Base-by-base conservation (phyloP, 805 yeast species). In the Yarrowia sp. region DNA sequence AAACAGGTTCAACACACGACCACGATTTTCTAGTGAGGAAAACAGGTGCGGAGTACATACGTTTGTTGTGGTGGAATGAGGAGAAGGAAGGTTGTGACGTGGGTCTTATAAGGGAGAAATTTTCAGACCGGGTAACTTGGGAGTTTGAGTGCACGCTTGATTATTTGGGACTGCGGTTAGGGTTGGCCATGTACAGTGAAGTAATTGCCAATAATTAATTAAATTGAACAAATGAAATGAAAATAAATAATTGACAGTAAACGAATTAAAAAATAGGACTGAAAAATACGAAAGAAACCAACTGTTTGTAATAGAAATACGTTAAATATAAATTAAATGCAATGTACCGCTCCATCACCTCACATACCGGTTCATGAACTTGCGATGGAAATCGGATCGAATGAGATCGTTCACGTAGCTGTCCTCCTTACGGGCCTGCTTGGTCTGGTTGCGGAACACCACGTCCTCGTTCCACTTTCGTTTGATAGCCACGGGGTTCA, bases 331-430 rank as follows among this genome's bases (percentile, higher is more conserved):
- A 51, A 51, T 51, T 51, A 51, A 22, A 33, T 32, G 39, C 56
- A 21, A 1, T 4, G 10, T 6, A 2, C 13, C 32, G 13, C 3
- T 25, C 16, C 29, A 22, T 24, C 32, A 73, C 47, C 65, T 64
- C 31, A 74, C 65, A 47, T 73, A 74, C 63, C 70, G 71, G 65
- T 72, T 64, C 71, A 74, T 67, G 63, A 74, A 74, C 65, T 72
- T 70, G 27, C 68, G 65, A 63, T 74, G 77, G 60, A 74, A 74
- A 19, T 74, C 77, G 0, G 77, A 73, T 44, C 77, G 63, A n/a
- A 74, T 39, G 68, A 73, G 66, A 51, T 74, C 77, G 60, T 74
- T 74, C 35, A 74, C 67, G 59, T 71, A 71, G 13, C 64, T 53
- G 41, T 65, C 61, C n/a, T 66, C 69, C 32, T 69, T 66, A 1